Evolutionary conservation across 305 asterid genomes (phyloP).

Genomic region (Salvia sclarea): DNA sequence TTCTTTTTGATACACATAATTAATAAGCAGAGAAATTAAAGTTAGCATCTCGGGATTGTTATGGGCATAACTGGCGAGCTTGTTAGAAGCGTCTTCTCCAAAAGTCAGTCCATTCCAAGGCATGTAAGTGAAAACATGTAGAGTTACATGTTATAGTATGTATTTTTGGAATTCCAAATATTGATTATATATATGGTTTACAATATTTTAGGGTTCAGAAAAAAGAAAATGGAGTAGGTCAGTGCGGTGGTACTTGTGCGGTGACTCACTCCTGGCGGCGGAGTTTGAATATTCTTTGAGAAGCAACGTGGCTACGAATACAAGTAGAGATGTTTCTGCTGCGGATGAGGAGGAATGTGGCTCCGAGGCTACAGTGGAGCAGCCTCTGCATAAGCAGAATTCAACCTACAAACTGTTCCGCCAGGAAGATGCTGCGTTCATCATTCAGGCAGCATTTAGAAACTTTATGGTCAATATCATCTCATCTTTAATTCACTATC

Average conservation of each 20-base stretch:
- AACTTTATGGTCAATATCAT: conserved; percentile 41
- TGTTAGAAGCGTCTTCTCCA: conserved; percentile 47
- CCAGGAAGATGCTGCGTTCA: conserved; percentile 56
- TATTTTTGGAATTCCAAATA: background rate
- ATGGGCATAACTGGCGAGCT: conserved; percentile 42
- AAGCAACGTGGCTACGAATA: conserved; percentile 27
- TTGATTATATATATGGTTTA: background rate
- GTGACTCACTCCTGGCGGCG: conserved; percentile 43
- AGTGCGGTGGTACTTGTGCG: conserved; percentile 54
- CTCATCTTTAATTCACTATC: background rate
- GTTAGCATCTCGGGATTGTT: too few relatives aligned
- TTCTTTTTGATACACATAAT: conserved; percentile 5
- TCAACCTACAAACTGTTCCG: conserved; percentile 44
- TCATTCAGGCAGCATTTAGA: conserved; percentile 63
- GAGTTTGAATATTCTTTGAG: conserved; percentile 39
- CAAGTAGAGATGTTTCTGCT: conserved; percentile 18
- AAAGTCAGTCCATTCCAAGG: conserved; percentile 34
- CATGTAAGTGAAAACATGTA: too few relatives aligned
- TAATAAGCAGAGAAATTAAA: too few relatives aligned
- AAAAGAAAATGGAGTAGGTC: conserved; percentile 50
- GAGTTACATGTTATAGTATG: too few relatives aligned
- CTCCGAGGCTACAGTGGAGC: conserved; percentile 48
- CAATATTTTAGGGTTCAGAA: conserved; percentile 33
- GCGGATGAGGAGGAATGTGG: conserved; percentile 33
- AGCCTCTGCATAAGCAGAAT: conserved; percentile 34